These are phyloP conservation scores for Hebeloma cylindrosporum DNA, from an alignment of 768 basidiomycete species.

Conservation along the genomic window DNA sequence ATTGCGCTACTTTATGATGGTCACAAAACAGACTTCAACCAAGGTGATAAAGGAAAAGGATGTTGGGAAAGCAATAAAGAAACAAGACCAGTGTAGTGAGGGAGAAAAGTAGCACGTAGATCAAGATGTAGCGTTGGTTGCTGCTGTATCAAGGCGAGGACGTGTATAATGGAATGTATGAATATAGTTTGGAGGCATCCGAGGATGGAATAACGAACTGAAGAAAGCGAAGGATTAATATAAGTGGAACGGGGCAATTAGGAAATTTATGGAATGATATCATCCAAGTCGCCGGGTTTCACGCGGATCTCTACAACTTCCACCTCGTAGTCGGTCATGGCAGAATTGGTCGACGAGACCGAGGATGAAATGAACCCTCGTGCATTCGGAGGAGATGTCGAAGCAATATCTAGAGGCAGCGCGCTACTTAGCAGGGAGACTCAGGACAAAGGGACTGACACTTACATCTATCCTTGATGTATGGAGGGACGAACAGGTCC, in stretches of 20 bases:
- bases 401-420: conserved; percentile 62
- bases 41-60: background rate
- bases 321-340: conserved; percentile 74
- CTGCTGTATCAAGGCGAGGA: background rate
- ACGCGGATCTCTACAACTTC: conserved; percentile 89
- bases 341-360: conserved; percentile 64
- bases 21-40: background rate
- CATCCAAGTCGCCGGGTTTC: conserved; percentile 71
- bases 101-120: background rate
- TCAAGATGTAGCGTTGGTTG: background rate
- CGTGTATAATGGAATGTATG: background rate
- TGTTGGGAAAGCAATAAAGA: background rate
- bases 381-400: conserved; percentile 77
- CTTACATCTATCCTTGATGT: conserved; percentile 89
- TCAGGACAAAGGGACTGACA: conserved; percentile 26
- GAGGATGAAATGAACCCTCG: conserved; percentile 66
- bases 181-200: background rate
- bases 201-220: background rate
- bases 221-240: background rate
- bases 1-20: background rate
- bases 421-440: conserved; percentile 4
- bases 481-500: conserved; percentile 87
- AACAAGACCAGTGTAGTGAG: background rate
- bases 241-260: background rate
- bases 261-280: conserved; percentile 61